Evolutionary conservation across 306 rosid species (phyloP).

Genomic region (Quillaja saponaria): DNA sequence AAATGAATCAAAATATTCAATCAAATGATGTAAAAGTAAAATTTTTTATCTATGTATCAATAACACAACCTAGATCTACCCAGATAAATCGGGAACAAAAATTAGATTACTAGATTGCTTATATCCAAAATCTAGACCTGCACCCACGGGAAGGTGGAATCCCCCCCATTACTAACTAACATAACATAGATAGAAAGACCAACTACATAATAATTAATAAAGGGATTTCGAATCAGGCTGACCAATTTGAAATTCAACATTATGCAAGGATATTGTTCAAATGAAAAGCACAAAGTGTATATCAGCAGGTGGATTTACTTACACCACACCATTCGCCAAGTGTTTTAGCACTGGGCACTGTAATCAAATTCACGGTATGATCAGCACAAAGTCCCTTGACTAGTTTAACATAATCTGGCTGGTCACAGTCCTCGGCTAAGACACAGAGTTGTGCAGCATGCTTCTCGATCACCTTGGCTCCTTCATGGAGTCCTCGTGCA

Average conservation of each 20-base stretch:
- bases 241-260: not conserved
- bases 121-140: too few relatives aligned
- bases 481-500: slow-evolving; percentile 76
- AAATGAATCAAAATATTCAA: not conserved
- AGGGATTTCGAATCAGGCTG: not conserved
- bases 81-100: too few relatives aligned
- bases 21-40: too few relatives aligned
- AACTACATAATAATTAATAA: too few relatives aligned
- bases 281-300: too few relatives aligned
- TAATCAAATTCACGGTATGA: slow-evolving; percentile 70
- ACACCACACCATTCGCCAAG: slow-evolving; percentile 98
- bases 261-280: not conserved
- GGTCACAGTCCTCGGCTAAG: slow-evolving; percentile 85
- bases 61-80: too few relatives aligned
- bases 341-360: slow-evolving; percentile 81
- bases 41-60: too few relatives aligned
- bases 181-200: too few relatives aligned
- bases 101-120: too few relatives aligned
- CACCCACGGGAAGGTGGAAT: too few relatives aligned
- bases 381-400: slow-evolving; percentile 85
- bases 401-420: slow-evolving; percentile 77
- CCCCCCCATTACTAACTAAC: too few relatives aligned
- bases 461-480: slow-evolving; percentile 80
- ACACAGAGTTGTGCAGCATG: slow-evolving; percentile 82
- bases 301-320: slow-evolving; percentile 33